Conservation (phyloP, 2,329 filamentous ascomycete species). For the Colletotrichum noveboracense region DNA sequence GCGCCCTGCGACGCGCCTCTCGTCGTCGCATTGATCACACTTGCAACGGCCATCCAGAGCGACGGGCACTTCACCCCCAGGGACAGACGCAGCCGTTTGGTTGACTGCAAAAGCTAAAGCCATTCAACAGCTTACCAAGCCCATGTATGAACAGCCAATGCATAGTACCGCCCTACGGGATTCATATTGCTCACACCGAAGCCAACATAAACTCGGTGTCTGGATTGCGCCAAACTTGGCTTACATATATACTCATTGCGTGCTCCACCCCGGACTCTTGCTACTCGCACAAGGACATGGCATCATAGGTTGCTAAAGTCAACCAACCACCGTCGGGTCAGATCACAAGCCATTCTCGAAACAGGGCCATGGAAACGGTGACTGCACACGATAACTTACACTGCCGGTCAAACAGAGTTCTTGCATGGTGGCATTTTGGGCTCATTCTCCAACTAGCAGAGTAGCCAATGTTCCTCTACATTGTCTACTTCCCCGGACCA, state of each 20-base stretch:
- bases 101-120: neutral
- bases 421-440: neutral
- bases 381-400: neutral
- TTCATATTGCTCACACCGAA: neutral
- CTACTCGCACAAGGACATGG: neutral
- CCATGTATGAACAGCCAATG: neutral
- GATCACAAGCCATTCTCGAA: neutral
- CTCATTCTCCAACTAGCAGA: neutral
- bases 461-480: slow-evolving; percentile 1
- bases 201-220: neutral
- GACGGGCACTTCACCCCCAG: neutral
- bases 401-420: neutral
- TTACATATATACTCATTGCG: neutral
- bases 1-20: slow-evolving; percentile 14
- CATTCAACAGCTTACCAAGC: neutral
- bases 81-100: neutral
- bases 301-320: neutral
- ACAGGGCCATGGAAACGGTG: neutral
- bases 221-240: neutral
- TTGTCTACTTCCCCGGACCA: neutral
- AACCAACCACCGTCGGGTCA: neutral
- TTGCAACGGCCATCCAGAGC: neutral
- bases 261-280: neutral
- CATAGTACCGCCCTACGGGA: neutral
- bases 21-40: neutral